Conservation (phyloP, 1,284 basidiomycete species). For the Amylostereum chailletii region DNA sequence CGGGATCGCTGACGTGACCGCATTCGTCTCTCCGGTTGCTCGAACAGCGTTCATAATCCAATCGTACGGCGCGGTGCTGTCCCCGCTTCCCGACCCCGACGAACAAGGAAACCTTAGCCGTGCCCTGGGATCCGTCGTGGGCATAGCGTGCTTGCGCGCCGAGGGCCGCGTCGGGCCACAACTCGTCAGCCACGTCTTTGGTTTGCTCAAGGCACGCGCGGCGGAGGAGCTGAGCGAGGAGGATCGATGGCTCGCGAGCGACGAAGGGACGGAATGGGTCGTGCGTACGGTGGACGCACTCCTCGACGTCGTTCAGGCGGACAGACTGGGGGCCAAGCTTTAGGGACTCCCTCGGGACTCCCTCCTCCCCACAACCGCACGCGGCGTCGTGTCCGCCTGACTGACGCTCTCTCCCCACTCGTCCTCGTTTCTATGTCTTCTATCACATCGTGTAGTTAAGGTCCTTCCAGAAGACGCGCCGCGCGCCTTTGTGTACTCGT, state of each 20-base stretch:
- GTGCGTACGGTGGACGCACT: conserved; percentile 80
- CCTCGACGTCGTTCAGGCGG: conserved; percentile 56
- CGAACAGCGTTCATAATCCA: conserved; percentile 83
- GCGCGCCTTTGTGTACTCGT: conserved; percentile 6
- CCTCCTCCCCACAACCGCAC: conserved; percentile 9
- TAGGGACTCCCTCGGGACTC: conserved; percentile 24
- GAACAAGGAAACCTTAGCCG: conserved; percentile 82
- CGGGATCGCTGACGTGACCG: conserved; percentile 9
- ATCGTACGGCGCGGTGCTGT: conserved; percentile 82
- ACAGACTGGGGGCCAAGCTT: conserved; percentile 43
- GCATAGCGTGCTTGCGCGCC: conserved; percentile 85
- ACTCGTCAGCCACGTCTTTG: conserved; percentile 87
- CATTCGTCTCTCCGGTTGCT: conserved; percentile 2
- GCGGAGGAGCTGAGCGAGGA: conserved; percentile 56
- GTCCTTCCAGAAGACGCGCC: conserved; percentile 6
- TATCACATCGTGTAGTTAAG: conserved; percentile 1
- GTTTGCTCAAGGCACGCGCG: conserved; percentile 78
- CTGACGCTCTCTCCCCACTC: conserved; percentile 9
- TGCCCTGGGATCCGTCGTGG: conserved; percentile 82
- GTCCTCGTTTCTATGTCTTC: conserved; percentile 8
- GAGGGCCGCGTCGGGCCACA: conserved; percentile 89
- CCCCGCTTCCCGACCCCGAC: conserved; percentile 54
- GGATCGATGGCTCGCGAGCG: conserved; percentile 79
- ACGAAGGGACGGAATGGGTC: conserved; percentile 92
- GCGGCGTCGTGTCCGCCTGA: conserved; percentile 5